Percentiles rank a stretch among this genome's conserved stretches.
phyloP scores from a whole-genome alignment of 805 yeast genomes.

The Ogataea ganodermae region DNA sequence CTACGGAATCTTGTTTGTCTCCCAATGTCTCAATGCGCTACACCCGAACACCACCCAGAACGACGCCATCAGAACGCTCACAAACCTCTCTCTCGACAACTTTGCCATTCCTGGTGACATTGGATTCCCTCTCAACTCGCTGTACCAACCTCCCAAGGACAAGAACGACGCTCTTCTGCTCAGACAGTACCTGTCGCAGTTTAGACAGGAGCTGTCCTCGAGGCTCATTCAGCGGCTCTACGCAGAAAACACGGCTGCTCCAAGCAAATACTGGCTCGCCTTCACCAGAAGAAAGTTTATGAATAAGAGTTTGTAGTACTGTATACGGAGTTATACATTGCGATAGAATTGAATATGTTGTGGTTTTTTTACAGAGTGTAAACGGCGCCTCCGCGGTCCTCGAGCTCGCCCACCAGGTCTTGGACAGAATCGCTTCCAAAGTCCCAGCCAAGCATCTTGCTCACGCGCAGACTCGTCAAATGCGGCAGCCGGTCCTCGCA shows the following conservation, averaged over 20 bases:
- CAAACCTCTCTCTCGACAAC: slow-evolving; percentile 82
- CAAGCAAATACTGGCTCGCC: slow-evolving; percentile 94
- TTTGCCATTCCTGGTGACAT: slow-evolving; percentile 94
- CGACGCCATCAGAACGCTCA: slow-evolving; percentile 69
- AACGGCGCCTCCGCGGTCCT: slow-evolving; percentile 77
- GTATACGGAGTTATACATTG: slow-evolving; percentile 1
- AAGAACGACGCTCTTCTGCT: slow-evolving; percentile 77
- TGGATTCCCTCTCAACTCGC: slow-evolving; percentile 86
- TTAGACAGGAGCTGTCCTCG: slow-evolving; percentile 89
- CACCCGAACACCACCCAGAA: slow-evolving; percentile 47
- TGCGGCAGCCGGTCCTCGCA: slow-evolving; percentile 74
- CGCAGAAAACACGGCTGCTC: slow-evolving; percentile 55
- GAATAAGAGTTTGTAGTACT: slow-evolving; percentile 73
- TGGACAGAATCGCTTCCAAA: slow-evolving; percentile 58
- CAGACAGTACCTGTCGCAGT: slow-evolving; percentile 81
- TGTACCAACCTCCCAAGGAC: slow-evolving; percentile 72
- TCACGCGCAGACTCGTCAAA: slow-evolving; percentile 62
- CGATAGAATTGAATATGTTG: slow-evolving; percentile 4
- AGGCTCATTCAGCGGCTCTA: slow-evolving; percentile 77
- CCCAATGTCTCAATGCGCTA: slow-evolving; percentile 77
- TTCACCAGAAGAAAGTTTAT: slow-evolving; percentile 93
- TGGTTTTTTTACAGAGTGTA: slow-evolving; percentile 40
- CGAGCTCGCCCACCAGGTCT: slow-evolving; percentile 68
- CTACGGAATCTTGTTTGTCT: slow-evolving; percentile 87
- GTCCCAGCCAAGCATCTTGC: slow-evolving; percentile 87